Evolutionary conservation across 2,329 filamentous ascomycete genomes (phyloP).

Genomic region (Ophiostoma sp.): DNA sequence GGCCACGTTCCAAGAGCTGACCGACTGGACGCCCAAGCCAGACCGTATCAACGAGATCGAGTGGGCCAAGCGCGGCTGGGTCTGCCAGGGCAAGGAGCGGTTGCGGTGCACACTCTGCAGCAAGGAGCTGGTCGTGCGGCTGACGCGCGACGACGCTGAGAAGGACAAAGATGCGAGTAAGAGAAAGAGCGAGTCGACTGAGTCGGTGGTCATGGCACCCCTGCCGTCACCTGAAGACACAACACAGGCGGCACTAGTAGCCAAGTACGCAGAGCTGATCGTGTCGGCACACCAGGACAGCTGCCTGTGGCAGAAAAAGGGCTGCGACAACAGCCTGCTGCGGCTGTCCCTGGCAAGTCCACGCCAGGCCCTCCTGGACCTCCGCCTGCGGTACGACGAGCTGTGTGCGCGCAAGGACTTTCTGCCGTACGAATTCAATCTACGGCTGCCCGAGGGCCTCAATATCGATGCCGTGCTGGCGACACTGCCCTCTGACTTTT

Average conservation of each 20-base stretch:
- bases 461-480: conserved; percentile 45
- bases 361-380: conserved; percentile 49
- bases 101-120: conserved; percentile 82
- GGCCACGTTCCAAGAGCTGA: conserved; percentile 84
- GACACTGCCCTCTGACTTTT: conserved; percentile 52
- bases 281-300: conserved; percentile 68
- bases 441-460: conserved; percentile 51
- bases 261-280: conserved; percentile 69
- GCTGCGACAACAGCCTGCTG: conserved; percentile 69
- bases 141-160: conserved; percentile 54
- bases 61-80: conserved; percentile 93
- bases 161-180: conserved; percentile 24
- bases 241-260: conserved; percentile 66
- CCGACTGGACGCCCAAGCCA: conserved; percentile 90
- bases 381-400: conserved; percentile 62
- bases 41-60: conserved; percentile 79
- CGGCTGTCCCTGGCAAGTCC: conserved; percentile 60
- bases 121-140: conserved; percentile 74
- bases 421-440: conserved; percentile 57
- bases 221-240: conserved; percentile 7
- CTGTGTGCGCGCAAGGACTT: conserved; percentile 49
- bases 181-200: background rate
- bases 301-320: conserved; percentile 79
- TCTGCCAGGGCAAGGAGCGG: conserved; percentile 74
- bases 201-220: conserved; percentile 46